Evolutionary conservation across 345 rosid species (phyloP), one percentile per base, ranked within the genome.

Genomic region (Euphorbia pulcherrima): DNA sequence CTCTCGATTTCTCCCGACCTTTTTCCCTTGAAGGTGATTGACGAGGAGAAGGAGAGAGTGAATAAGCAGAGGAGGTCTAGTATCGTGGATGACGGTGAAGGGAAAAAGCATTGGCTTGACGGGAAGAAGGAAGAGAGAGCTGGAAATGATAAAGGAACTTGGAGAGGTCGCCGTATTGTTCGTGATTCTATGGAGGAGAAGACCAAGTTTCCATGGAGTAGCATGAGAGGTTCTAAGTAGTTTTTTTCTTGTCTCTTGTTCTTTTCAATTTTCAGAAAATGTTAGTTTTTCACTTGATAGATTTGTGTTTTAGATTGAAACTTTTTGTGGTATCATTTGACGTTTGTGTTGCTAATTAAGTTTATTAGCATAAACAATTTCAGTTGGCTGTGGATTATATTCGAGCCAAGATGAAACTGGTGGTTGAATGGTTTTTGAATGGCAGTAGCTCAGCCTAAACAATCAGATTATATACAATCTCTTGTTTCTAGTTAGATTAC

Each of bases 61-160:
- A 72, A 64, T 23, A 86, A 84, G 81, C 78, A 79, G 81, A 82
- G 79, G 27, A 78, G 77, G 37, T 76, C 88, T 37, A 87, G 83
- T 67, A 80, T 92, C 35, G 86, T 92, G 4, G 97, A 88, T 61
- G 92, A 86, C 21, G 88, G 82, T 17, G 89, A 79, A 50, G 85
- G 71, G 70, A 85, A 71, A 82, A 86, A 64, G 72, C 97, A 92
- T 63, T 95, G 97, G 99, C 96, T 95, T 33, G 90, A 95, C 8
- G 84, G 61, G 21, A 80, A 70, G 63, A 75, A 76, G 69, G 75
- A 70, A 73, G 83, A 77, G 72, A 63, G 67, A 18, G 74, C 54
- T 16, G 68, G 66, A 53, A 11, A 46, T 13, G 72, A 76, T 71
- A 51, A 65, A 17, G 24, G 72, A 58, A 14, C 48, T 59, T 57